Percentiles rank a stretch among this genome's conserved stretches.
Conservation (phyloP, 495 filamentous ascomycete genomes). For the Neurospora discreta region DNA sequence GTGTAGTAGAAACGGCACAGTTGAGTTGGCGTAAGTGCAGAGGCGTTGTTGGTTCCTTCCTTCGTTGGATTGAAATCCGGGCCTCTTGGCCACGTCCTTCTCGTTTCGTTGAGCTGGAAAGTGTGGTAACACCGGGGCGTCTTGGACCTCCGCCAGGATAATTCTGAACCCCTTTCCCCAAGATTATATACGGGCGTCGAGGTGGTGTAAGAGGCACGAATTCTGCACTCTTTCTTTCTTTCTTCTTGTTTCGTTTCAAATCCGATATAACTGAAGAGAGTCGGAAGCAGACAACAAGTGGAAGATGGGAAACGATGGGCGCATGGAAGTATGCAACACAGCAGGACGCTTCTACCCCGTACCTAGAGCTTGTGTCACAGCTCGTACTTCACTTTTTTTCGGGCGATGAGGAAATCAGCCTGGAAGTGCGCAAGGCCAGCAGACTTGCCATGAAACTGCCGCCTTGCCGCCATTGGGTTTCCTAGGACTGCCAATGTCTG, state of each 20-base stretch:
- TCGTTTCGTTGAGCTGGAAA: background rate
- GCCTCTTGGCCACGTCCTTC: background rate
- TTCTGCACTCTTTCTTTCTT: background rate
- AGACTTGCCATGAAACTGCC: background rate
- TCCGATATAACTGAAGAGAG: background rate
- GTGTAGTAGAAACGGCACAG: background rate
- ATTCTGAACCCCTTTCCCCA: background rate
- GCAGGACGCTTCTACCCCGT: background rate
- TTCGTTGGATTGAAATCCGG: background rate
- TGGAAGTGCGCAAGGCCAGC: background rate
- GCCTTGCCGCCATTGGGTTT: background rate
- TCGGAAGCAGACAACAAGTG: background rate
- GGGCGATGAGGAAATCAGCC: background rate
- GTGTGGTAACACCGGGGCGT: background rate
- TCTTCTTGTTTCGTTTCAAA: background rate
- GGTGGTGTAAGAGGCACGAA: background rate
- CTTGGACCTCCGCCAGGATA: background rate
- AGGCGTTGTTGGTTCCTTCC: background rate
- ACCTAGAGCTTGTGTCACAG: background rate
- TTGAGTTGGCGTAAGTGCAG: background rate
- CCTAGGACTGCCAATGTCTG: background rate
- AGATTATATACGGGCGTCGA: background rate
- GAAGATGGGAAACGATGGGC: background rate
- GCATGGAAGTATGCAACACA: background rate
- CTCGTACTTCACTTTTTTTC: background rate